phyloP scores from a whole-genome alignment of 139 green algal species.

The Pseudopediastrum boryanum region DNA sequence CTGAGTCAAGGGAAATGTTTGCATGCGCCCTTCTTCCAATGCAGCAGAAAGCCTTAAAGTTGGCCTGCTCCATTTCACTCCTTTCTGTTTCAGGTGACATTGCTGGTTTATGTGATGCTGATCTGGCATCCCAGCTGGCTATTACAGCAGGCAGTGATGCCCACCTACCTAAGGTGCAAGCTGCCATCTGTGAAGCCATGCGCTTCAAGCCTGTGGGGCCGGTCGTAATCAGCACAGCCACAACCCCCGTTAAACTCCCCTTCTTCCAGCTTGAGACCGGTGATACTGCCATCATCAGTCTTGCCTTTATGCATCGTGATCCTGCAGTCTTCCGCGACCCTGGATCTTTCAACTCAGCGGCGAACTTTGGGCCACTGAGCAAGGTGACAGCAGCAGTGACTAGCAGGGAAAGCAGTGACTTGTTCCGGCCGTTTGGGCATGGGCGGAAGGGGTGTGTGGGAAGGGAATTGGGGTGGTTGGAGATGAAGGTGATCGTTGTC shows the following conservation, averaged over 20 bases:
- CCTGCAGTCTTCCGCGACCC: constrained; percentile 18
- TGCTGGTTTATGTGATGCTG: not conserved
- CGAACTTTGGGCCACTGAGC: not conserved
- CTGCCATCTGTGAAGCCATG: constrained; percentile 29
- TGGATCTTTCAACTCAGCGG: constrained; percentile 15
- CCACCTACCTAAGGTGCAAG: not conserved
- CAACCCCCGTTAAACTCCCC: not conserved
- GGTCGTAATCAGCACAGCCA: constrained; percentile 30
- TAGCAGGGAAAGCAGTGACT: not conserved
- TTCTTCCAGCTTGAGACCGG: not conserved
- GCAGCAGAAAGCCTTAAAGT: too few relatives aligned
- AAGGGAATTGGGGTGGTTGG: constrained; percentile 11
- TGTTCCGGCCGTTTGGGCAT: constrained; percentile 30
- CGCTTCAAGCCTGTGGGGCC: constrained; percentile 37
- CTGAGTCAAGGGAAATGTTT: too few relatives aligned
- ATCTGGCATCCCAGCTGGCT: not conserved
- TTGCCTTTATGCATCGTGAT: constrained; percentile 35
- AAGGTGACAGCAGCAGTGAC: not conserved
- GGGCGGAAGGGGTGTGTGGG: constrained; percentile 39
- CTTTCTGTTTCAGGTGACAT: not conserved
- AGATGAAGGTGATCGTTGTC: constrained; percentile 24
- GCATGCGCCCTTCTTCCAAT: too few relatives aligned
- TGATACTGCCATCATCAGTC: constrained; percentile 31
- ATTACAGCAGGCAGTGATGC: not conserved
- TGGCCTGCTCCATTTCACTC: not conserved